These are phyloP conservation scores for Ophiostoma himal-ulmi DNA, from an alignment of 2,329 filamentous ascomycete species.

Conservation along the genomic window DNA sequence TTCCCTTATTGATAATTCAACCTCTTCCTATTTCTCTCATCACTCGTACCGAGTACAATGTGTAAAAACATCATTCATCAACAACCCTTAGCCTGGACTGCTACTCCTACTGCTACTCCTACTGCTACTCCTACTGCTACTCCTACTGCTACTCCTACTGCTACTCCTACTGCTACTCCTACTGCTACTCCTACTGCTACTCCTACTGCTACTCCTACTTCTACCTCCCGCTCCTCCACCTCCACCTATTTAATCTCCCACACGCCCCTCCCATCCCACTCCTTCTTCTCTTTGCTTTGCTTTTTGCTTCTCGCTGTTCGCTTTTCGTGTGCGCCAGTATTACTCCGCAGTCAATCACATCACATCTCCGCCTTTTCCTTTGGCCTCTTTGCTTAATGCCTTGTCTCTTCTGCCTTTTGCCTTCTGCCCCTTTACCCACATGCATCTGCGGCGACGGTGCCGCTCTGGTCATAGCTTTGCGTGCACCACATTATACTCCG, in stretches of 20 bases:
- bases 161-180: neutral
- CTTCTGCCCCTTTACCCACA: slow-evolving; percentile 8
- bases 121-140: neutral
- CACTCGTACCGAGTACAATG: neutral
- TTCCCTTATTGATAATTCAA: neutral
- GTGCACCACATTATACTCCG: neutral
- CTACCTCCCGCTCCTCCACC: neutral
- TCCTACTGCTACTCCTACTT: neutral
- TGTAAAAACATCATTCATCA: neutral
- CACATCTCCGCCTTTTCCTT: neutral
- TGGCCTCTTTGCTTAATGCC: neutral
- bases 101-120: neutral
- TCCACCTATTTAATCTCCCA: slow-evolving; percentile 4
- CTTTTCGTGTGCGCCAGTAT: neutral
- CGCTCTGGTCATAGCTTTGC: slow-evolving; percentile 6
- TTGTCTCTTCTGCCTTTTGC: neutral
- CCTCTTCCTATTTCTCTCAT: neutral
- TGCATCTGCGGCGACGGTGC: slow-evolving; percentile 7
- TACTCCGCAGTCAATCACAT: neutral
- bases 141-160: neutral
- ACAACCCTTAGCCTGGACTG: neutral
- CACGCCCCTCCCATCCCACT: slow-evolving; percentile 5
- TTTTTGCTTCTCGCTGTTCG: neutral
- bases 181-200: neutral
- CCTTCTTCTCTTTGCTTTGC: neutral